Evolutionary conservation across 148 eudicot species (phyloP).

Genomic region (Bassia scoparia): DNA sequence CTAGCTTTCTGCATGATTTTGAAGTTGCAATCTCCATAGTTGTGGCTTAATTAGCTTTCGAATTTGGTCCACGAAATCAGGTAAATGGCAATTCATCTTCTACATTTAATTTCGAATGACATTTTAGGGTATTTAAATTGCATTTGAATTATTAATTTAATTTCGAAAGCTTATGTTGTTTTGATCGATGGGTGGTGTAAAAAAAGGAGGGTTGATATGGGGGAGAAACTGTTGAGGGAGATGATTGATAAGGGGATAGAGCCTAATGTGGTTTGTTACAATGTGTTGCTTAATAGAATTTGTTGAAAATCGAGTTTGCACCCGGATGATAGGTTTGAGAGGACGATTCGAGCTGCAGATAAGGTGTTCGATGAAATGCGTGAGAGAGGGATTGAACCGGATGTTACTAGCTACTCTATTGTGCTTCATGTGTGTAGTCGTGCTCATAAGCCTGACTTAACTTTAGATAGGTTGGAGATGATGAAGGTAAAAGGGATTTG

Average conservation of each 20-base stretch:
- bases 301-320: conserved; percentile 85
- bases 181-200: conserved; percentile 93
- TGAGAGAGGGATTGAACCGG: conserved; percentile 73
- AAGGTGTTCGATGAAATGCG: conserved; percentile 81
- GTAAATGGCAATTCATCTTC: too few relatives aligned
- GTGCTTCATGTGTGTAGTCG: conserved; percentile 91
- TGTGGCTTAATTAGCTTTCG: too few relatives aligned
- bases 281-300: conserved; percentile 75
- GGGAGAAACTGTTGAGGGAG: conserved; percentile 63
- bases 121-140: too few relatives aligned
- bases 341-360: conserved; percentile 61
- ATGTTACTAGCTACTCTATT: conserved; percentile 85
- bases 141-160: too few relatives aligned
- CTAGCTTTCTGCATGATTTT: too few relatives aligned
- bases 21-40: too few relatives aligned
- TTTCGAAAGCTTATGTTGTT: conserved; percentile 63
- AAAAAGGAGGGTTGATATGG: conserved; percentile 55
- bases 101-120: too few relatives aligned
- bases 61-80: too few relatives aligned
- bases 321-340: conserved; percentile 72
- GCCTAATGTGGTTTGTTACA: conserved; percentile 74
- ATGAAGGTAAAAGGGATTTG: conserved; percentile 69
- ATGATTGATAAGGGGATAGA: conserved; percentile 70
- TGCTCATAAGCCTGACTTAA: conserved; percentile 72
- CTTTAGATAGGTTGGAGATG: conserved; percentile 56